Conservation (phyloP, 208 protist species). For the Crithidia thermophila region DNA sequence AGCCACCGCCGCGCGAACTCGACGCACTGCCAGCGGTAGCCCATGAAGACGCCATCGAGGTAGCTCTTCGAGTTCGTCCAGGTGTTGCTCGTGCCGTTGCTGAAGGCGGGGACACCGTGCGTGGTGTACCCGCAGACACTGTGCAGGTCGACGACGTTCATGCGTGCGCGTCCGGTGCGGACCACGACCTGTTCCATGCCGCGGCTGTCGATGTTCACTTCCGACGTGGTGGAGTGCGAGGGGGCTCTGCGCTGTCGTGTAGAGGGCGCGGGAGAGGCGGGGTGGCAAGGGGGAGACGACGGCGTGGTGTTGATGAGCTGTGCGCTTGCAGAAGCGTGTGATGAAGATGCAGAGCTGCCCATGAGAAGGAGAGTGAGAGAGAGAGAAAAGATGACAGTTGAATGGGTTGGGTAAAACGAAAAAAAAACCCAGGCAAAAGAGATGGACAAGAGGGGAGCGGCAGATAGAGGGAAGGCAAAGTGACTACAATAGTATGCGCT, state of each 20-base stretch:
- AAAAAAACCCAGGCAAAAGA: too few relatives aligned
- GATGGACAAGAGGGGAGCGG: too few relatives aligned
- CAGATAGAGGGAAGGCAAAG: too few relatives aligned
- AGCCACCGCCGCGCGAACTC: conserved; percentile 87
- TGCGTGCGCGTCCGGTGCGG: background rate
- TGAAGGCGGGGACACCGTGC: conserved; percentile 68
- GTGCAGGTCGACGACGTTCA: conserved; percentile 35
- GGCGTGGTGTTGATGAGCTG: background rate
- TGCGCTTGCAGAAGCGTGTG: too few relatives aligned
- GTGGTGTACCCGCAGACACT: conserved; percentile 58
- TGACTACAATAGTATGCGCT: too few relatives aligned
- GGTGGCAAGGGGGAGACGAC: background rate
- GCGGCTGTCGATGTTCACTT: background rate
- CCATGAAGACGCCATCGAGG: conserved; percentile 65
- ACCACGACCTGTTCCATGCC: background rate
- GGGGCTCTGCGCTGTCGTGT: too few relatives aligned
- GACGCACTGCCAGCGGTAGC: conserved; percentile 89
- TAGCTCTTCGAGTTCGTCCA: conserved; percentile 56
- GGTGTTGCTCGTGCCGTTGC: conserved; percentile 59
- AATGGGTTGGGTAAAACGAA: too few relatives aligned
- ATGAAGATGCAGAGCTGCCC: too few relatives aligned
- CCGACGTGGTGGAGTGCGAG: background rate
- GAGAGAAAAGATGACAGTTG: background rate
- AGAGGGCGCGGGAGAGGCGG: background rate
- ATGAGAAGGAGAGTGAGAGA: conserved; percentile 5